Conservation (phyloP, 768 basidiomycete genomes). For the Holtermanniella nyarrowii region DNA sequence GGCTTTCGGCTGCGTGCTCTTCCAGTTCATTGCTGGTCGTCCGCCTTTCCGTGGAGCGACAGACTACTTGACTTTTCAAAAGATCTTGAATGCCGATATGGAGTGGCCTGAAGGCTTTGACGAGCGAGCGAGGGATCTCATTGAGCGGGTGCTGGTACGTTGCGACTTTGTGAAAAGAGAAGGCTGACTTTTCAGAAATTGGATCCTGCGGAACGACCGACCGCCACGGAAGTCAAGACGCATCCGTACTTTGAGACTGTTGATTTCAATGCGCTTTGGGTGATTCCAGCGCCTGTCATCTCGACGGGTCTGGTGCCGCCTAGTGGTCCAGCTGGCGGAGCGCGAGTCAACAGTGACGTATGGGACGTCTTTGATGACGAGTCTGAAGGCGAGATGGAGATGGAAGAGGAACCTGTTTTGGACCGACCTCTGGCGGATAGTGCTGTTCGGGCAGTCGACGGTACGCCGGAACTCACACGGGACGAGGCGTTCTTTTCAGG, state of each 20-base stretch:
- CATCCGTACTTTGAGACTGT: slow-evolving; percentile 35
- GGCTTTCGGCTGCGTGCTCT: slow-evolving; percentile 90
- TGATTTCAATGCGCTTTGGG: slow-evolving; percentile 31
- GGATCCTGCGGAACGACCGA: slow-evolving; percentile 29
- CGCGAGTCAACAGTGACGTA: slow-evolving; percentile 17
- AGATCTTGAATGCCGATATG: slow-evolving; percentile 80
- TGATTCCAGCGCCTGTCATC: slow-evolving; percentile 24
- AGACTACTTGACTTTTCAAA: slow-evolving; percentile 90
- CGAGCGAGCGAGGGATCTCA: slow-evolving; percentile 64
- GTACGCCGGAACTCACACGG: neutral
- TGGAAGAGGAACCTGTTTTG: too few relatives aligned
- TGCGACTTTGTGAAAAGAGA: neutral
- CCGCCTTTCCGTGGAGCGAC: slow-evolving; percentile 83
- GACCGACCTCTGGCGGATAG: neutral
- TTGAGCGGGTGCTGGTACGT: slow-evolving; percentile 64
- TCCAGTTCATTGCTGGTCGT: slow-evolving; percentile 80
- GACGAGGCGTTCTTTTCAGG: neutral
- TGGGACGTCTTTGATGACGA: slow-evolving; percentile 37
- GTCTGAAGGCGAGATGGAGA: slow-evolving; percentile 22
- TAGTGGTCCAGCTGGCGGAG: slow-evolving; percentile 10
- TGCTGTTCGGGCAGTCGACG: neutral
- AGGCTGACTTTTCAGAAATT: slow-evolving; percentile 21
- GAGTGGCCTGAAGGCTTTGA: slow-evolving; percentile 79
- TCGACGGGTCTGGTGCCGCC: slow-evolving; percentile 25
- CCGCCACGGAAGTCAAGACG: slow-evolving; percentile 27